A percentile compares a stretch with the other conserved stretches of the same genome.
Conservation (phyloP, 805 yeast species). For the Danielia reshetovae region DNA sequence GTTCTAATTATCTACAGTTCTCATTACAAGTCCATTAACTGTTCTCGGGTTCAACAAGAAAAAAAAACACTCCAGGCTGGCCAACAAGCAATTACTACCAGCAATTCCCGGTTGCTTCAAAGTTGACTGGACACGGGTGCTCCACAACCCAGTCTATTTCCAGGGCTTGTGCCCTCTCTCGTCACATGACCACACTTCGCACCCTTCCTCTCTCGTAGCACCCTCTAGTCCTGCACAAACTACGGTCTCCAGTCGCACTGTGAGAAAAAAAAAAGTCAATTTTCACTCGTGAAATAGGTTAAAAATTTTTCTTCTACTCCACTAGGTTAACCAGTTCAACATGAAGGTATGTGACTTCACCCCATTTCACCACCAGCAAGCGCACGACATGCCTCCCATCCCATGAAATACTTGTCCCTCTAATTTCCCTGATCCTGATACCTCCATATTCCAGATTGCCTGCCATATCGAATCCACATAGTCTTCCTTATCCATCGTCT, state of each 20-base stretch:
- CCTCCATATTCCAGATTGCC: not conserved
- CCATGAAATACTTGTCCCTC: not conserved
- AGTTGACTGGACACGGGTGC: no score
- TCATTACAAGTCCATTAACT: no score
- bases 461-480: not conserved
- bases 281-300: conserved; percentile 9
- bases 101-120: no score
- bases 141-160: no score
- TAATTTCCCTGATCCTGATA: no score
- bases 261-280: conserved; percentile 10
- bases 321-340: conserved; percentile 34
- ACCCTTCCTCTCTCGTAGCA: not conserved
- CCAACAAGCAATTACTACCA: no score
- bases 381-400: not conserved
- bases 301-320: conserved; percentile 23
- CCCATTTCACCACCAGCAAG: not conserved
- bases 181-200: conserved; percentile 9
- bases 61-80: no score
- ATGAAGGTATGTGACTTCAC: conserved; percentile 40
- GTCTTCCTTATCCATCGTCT: not conserved
- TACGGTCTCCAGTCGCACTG: conserved; percentile 5
- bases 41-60: no score
- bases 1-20: no score
- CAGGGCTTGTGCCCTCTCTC: conserved; percentile 14
- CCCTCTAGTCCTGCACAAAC: conserved; percentile 2